These are phyloP conservation scores for Nemania abortiva DNA, from an alignment of 2,329 filamentous ascomycete species.

Conservation along the genomic window DNA sequence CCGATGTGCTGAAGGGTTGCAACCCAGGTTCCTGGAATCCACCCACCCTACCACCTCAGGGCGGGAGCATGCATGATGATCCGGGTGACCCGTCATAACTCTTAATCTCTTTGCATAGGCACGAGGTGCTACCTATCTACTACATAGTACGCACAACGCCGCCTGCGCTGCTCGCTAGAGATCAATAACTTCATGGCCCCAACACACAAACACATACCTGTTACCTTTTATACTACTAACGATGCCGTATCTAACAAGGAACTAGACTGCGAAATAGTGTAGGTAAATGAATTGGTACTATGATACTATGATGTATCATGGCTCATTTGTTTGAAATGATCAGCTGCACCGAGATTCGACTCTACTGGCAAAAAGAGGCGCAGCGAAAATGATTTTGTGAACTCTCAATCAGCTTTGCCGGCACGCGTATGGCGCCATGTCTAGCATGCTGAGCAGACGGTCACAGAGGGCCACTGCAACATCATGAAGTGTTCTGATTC, in stretches of 20 bases:
- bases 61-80: constrained; percentile 37
- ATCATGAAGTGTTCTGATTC: constrained; percentile 23
- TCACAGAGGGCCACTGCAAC: constrained; percentile 15
- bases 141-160: background rate
- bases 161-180: background rate
- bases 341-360: background rate
- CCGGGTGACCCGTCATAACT: constrained; percentile 20
- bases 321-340: background rate
- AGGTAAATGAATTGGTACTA: background rate
- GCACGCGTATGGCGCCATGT: constrained; percentile 9
- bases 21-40: constrained; percentile 28
- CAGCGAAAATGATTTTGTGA: background rate
- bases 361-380: background rate
- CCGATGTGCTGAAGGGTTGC: background rate
- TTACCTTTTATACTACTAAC: background rate
- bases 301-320: background rate
- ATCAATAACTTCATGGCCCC: background rate
- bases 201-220: background rate
- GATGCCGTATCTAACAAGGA: background rate
- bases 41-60: background rate
- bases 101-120: constrained; percentile 17
- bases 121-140: constrained; percentile 16
- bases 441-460: background rate
- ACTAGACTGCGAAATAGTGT: background rate
- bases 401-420: constrained; percentile 4